These are phyloP conservation scores for Gossypium anomalum DNA, from an alignment of 345 rosid species.

Conservation along the genomic window DNA sequence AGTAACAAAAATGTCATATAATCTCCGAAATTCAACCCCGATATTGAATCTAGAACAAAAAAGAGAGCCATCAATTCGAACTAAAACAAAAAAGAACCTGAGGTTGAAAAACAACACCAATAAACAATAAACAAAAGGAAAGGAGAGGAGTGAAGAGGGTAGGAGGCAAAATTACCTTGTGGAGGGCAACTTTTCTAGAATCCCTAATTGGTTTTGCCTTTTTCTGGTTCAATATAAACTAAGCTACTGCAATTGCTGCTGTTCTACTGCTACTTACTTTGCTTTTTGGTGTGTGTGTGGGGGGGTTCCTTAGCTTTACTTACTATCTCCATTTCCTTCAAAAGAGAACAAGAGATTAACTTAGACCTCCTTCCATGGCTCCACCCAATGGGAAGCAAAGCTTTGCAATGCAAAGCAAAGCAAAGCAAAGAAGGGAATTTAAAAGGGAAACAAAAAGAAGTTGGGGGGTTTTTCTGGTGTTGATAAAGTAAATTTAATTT, in stretches of 20 bases:
- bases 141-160: neutral
- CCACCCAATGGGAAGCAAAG: conserved; percentile 2
- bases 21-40: conserved; percentile 1
- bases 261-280: neutral
- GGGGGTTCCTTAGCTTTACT: neutral
- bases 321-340: neutral
- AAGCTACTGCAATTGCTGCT: neutral
- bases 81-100: neutral
- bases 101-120: neutral
- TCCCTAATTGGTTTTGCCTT: conserved; percentile 9
- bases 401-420: neutral
- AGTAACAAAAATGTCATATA: conserved; percentile 4
- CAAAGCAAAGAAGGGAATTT: neutral
- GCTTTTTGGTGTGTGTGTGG: neutral
- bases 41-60: neutral
- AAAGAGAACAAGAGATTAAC: neutral
- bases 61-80: neutral
- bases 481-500: neutral
- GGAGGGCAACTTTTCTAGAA: conserved; percentile 32
- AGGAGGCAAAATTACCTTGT: conserved; percentile 15
- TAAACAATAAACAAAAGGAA: neutral
- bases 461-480: neutral
- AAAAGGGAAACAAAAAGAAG: neutral
- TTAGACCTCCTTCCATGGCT: neutral
- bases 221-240: conserved; percentile 14